Base-by-base conservation (phyloP, 495 filamentous ascomycete genomes). In the Podospora pseudopauciseta region DNA sequence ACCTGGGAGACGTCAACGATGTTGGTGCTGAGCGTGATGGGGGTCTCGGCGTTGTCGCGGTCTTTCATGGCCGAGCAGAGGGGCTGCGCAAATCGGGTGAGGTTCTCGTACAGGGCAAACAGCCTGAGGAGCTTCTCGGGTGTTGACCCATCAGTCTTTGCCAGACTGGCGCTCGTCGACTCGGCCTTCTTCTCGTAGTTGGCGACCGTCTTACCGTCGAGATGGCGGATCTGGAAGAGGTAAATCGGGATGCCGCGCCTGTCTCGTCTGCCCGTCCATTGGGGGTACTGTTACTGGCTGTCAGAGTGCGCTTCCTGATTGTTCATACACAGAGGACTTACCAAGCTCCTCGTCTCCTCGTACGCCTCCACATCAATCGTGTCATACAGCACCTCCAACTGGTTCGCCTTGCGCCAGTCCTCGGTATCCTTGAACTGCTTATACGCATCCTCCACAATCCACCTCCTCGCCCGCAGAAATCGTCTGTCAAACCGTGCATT, bases 181-280 rank as follows among this genome's bases (percentile, higher is more conserved):
- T 84, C 82, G 69, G 83, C 79, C 65, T 84, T 83, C 69, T 87
- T 88, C 68, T 92, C 89, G 82, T 95, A 95, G n/a, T 84, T 84
- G 49, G 86, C 74, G 73, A 97, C 88, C 26, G 87, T 90, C 79
- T 96, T 95, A 74, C 84, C 85, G 78, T 93, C 88, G 69, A 97
- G 83, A 71, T 93, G 88, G 65, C 85, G 85, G 76, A 97, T 91
- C 75, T 94, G 90, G 80, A 89, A 97, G 60, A 97, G 86, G 76
- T 94, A 96, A 69, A 97, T 82, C 1, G 93, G 93, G 71, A 96
- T 94, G 67, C 93, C 93, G 72, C 92, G 73, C 74, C 87, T 90
- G 79, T 96, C 93, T 67, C 92, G 85, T 70, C 91, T 88, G 19
- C 93, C 93, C 30, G 92, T 94, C 89, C 92, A 97, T 86, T 95